Conservation (phyloP, 2,329 filamentous ascomycete genomes). For the Exophiala alcalophila region DNA sequence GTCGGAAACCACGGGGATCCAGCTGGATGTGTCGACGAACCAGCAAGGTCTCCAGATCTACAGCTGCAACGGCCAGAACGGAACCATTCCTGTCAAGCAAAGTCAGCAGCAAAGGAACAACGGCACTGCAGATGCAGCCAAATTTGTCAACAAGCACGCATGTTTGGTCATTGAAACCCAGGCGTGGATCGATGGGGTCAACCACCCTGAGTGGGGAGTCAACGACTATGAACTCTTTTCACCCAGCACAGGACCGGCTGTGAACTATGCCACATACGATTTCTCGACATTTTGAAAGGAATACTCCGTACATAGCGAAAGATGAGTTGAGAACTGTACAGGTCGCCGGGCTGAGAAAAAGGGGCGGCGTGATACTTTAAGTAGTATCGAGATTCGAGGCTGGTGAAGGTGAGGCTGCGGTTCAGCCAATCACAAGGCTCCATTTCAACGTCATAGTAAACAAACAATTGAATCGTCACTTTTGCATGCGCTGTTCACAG, state of each 20-base stretch:
- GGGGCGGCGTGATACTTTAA: conserved; percentile 1
- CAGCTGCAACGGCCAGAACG: conserved; percentile 74
- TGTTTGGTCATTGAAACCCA: conserved; percentile 90
- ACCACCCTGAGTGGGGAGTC: conserved; percentile 83
- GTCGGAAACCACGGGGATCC: conserved; percentile 73
- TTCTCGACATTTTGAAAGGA: conserved; percentile 40
- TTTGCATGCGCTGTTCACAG: too few relatives aligned
- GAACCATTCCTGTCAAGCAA: conserved; percentile 48
- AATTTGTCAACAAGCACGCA: conserved; percentile 62
- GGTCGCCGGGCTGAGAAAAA: neutral
- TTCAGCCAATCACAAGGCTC: conserved; percentile 20
- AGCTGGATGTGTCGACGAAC: conserved; percentile 75
- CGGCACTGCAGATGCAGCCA: conserved; percentile 51
- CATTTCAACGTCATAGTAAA: conserved; percentile 24
- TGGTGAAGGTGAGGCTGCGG: neutral
- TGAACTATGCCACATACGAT: conserved; percentile 46
- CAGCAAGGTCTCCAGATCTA: conserved; percentile 89
- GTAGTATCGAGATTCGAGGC: too few relatives aligned
- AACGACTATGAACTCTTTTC: conserved; percentile 42
- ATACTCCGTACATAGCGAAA: neutral
- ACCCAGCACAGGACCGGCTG: conserved; percentile 39
- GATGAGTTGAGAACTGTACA: neutral
- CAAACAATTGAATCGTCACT: conserved; percentile 26
- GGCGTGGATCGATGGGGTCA: conserved; percentile 92
- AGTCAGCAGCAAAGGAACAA: conserved; percentile 51